Percentiles rank a stretch among this genome's conserved stretches.
Evolutionary conservation across 805 yeast species (phyloP).

Genomic region (Sugiyamaella chiloensis): DNA sequence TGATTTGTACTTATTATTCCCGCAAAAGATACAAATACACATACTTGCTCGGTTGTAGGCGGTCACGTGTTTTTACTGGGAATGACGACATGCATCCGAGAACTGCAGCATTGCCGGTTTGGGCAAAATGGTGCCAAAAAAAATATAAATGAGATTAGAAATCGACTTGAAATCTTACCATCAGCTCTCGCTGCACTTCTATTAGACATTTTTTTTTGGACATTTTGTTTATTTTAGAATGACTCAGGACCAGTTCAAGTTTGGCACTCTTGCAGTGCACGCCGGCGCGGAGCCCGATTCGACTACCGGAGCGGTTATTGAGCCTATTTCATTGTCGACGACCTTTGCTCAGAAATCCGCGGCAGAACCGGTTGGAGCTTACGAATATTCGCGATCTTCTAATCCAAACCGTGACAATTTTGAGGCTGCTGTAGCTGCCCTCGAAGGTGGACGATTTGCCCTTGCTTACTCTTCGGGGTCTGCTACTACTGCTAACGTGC

Average conservation of each 20-base stretch:
- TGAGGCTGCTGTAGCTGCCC: slow-evolving; percentile 73
- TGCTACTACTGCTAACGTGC: slow-evolving; percentile 73
- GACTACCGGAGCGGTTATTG: slow-evolving; percentile 80
- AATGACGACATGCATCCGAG: not conserved
- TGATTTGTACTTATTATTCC: too few species aligned
- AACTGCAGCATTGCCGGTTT: slow-evolving; percentile 2
- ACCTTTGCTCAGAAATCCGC: slow-evolving; percentile 82
- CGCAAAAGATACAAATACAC: too few species aligned
- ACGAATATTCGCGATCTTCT: slow-evolving; percentile 80
- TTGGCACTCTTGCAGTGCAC: slow-evolving; percentile 82
- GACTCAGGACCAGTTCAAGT: slow-evolving; percentile 41
- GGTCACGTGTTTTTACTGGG: slow-evolving; percentile 2
- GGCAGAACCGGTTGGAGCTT: slow-evolving; percentile 69
- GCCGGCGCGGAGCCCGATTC: slow-evolving; percentile 73
- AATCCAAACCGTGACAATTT: slow-evolving; percentile 85
- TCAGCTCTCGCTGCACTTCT: too few species aligned
- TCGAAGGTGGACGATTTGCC: slow-evolving; percentile 66
- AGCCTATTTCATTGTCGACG: slow-evolving; percentile 78
- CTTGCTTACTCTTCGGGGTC: slow-evolving; percentile 83
- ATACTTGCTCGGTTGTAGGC: slow-evolving; percentile 1
- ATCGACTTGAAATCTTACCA: too few species aligned
- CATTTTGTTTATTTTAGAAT: too few species aligned
- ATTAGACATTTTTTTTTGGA: too few species aligned
- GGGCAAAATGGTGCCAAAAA: not conserved
- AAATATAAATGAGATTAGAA: slow-evolving; percentile 2